phyloP scores from a whole-genome alignment of 1,284 basidiomycete genomes.

The Fistulinella staudtii region DNA sequence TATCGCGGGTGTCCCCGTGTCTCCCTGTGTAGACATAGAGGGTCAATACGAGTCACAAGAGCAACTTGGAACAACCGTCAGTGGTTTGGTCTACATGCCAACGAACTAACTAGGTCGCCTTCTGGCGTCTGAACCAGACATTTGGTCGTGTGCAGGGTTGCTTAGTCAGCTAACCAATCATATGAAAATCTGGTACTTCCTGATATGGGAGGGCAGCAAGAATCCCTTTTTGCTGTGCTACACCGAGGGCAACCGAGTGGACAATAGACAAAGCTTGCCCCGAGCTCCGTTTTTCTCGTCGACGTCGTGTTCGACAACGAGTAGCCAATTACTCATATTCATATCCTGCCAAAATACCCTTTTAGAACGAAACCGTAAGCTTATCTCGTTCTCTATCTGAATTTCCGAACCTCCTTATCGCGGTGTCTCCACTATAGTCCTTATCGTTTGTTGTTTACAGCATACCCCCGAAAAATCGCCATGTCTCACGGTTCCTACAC shows the following conservation, averaged over 20 bases:
- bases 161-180: constrained; percentile 32
- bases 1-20: background rate
- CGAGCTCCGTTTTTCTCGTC: background rate
- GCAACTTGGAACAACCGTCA: background rate
- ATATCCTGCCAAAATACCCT: constrained; percentile 22
- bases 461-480: constrained; percentile 32
- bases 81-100: background rate
- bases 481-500: constrained; percentile 49
- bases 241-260: constrained; percentile 3
- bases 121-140: background rate
- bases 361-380: constrained; percentile 23
- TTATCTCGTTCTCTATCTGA: constrained; percentile 26
- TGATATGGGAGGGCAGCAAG: constrained; percentile 13
- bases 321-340: background rate
- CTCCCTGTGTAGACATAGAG: background rate
- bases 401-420: constrained; percentile 29
- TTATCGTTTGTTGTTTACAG: constrained; percentile 34
- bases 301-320: constrained; percentile 1
- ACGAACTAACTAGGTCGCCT: background rate
- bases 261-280: background rate
- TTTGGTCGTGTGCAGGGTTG: constrained; percentile 12
- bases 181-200: constrained; percentile 20
- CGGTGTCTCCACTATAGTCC: constrained; percentile 19
- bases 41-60: background rate
- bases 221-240: constrained; percentile 8